Percentiles rank a stretch among this genome's conserved stretches.
Conservation (phyloP, 2,329 filamentous ascomycete species). For the Dactylellina parvicollis region DNA sequence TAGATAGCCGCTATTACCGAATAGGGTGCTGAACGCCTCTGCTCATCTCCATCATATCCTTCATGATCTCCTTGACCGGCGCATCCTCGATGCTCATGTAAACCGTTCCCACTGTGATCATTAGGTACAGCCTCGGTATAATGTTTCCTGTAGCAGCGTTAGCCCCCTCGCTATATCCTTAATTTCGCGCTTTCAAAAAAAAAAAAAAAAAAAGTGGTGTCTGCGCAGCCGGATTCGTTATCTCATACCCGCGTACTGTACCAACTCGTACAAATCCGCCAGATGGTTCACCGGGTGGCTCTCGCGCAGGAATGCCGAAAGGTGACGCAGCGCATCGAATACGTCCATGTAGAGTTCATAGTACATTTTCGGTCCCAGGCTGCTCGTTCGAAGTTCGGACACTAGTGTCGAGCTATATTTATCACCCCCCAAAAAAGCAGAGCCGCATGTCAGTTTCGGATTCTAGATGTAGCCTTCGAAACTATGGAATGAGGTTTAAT, state of each 20-base stretch:
- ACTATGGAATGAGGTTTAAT: not conserved
- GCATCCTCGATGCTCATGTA: slow-evolving; percentile 99
- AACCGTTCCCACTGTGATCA: slow-evolving; percentile 98
- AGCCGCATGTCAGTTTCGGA: slow-evolving; percentile 2
- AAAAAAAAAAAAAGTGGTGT: too few relatives aligned
- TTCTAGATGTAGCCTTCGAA: too few relatives aligned
- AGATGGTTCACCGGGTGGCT: slow-evolving; percentile 98
- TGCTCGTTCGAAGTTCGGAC: slow-evolving; percentile 96
- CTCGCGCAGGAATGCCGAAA: slow-evolving; percentile 95
- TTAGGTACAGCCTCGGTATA: slow-evolving; percentile 92
- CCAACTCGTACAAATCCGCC: slow-evolving; percentile 76
- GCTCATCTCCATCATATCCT: slow-evolving; percentile 99
- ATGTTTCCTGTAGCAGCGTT: slow-evolving; percentile 86
- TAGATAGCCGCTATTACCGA: slow-evolving; percentile 64
- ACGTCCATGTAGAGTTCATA: slow-evolving; percentile 99
- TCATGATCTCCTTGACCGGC: slow-evolving; percentile 99
- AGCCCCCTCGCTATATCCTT: slow-evolving; percentile 5
- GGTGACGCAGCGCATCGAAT: slow-evolving; percentile 95
- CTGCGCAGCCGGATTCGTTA: not conserved
- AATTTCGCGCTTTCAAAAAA: too few relatives aligned
- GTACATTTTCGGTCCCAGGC: slow-evolving; percentile 98
- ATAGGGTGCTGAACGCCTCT: slow-evolving; percentile 96
- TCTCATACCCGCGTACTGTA: slow-evolving; percentile 58
- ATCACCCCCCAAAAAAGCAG: slow-evolving; percentile 40
- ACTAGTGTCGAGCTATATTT: slow-evolving; percentile 95